Conservation (phyloP, 306 rosid species). For the Vachellia collinsii region DNA sequence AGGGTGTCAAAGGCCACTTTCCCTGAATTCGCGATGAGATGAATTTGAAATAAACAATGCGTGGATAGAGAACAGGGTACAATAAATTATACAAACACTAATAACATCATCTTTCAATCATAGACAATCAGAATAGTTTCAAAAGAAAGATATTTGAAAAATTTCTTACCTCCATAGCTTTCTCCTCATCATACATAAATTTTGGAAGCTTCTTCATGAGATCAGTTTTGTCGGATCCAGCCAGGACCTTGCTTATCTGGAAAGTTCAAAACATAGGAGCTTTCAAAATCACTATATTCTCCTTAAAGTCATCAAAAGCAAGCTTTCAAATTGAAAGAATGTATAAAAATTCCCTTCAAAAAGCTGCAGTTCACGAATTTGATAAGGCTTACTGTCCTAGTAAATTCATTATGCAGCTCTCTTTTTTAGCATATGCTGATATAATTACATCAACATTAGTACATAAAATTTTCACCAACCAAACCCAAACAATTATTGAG, state of each 20-base stretch:
- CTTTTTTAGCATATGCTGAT: neutral
- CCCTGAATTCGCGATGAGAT: neutral
- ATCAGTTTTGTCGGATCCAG: neutral
- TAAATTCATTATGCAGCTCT: conserved; percentile 15
- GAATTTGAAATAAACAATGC: neutral
- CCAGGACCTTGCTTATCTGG: neutral
- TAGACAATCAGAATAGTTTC: neutral
- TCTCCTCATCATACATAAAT: conserved; percentile 5
- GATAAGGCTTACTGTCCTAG: neutral
- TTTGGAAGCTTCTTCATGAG: conserved; percentile 17
- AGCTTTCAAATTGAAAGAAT: conserved; percentile 2
- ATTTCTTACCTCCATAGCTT: neutral
- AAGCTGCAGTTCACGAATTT: conserved; percentile 1
- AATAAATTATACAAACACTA: neutral
- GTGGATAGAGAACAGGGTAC: neutral
- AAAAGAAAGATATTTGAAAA: neutral
- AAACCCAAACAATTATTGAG: neutral
- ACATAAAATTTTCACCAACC: neutral
- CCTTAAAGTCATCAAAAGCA: conserved; percentile 1
- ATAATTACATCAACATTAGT: neutral
- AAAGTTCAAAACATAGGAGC: neutral
- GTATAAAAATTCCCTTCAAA: neutral
- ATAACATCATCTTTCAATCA: neutral
- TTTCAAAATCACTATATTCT: neutral
- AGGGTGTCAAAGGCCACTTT: neutral